Evolutionary conservation across 345 rosid genomes (phyloP), one percentile per base, ranked within the genome.

Genomic region (Sisymbrium irio): DNA sequence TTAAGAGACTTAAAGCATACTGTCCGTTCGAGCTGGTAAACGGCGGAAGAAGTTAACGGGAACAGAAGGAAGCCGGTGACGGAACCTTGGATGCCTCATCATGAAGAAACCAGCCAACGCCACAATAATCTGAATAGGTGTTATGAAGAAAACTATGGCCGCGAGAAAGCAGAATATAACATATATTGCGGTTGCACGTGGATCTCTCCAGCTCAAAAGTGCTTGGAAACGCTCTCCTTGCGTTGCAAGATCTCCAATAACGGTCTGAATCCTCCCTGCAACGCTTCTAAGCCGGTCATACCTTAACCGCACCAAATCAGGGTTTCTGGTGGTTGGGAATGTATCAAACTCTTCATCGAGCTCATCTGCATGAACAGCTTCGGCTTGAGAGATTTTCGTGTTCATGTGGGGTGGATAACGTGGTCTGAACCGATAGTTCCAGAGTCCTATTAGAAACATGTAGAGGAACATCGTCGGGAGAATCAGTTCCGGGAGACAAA

Each of bases 361-460:
- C 71, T 95, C 99, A 54, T 95, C 99, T 0, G 97, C 87, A 28
- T 90, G 86, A 35, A 88, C 88, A 28, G 91, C 85, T 64, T 95
- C 94, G 0, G 96, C 99, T 67, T 92, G 97, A 2, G 97, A 95
- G 53, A 92, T 87, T 61, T 84, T 89, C 2, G 92, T 92, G 84
- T 95, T 94, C 99, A 92, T 95, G 81, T 95, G 97, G 7, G 99
- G 98, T 45, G 99, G 99, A 64, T 90, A 94, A 74, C 96, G 88
- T 13, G 99, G 98, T 56, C 97, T 80, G 62, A 85, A 83, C 28
- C 99, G 85, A 86, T 83, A 95, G 42, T 95, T 88, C 99, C 97
- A 92, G 19, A 92, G 74, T 10, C 99, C 99, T 40, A 92, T 92
- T 4, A 95, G 77, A 81, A 95, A 95, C 85, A 95, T 91, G 82